A percentile compares a stretch with the other conserved stretches of the same genome.
These are phyloP conservation scores for Microsporum audouinii DNA, from an alignment of 2,329 filamentous ascomycete species.

Conservation along the genomic window DNA sequence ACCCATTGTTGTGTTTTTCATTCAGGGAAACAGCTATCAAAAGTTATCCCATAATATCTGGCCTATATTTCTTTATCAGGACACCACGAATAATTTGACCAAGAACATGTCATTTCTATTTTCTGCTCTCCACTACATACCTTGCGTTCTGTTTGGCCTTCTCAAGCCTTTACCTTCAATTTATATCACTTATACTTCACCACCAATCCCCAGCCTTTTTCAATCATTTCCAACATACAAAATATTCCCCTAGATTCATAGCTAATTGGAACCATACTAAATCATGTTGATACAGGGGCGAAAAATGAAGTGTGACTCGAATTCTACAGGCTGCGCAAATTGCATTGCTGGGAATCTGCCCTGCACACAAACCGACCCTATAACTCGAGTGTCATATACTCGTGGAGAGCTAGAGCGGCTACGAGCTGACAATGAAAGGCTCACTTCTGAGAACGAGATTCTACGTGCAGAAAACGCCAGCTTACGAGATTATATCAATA, in stretches of 20 bases:
- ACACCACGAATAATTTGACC: not conserved
- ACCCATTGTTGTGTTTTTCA: not conserved
- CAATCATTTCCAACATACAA: too few species aligned
- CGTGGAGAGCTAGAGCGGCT: constrained; percentile 16
- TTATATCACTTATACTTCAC: not conserved
- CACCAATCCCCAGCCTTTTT: not conserved
- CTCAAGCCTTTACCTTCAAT: not conserved
- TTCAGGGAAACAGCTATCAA: not conserved
- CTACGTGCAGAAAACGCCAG: not conserved
- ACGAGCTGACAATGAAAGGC: constrained; percentile 9
- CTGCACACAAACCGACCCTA: constrained; percentile 20
- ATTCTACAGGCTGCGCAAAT: constrained; percentile 14
- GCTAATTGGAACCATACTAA: not conserved
- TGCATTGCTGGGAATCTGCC: constrained; percentile 10
- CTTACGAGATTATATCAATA: not conserved
- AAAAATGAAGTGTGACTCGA: constrained; percentile 20
- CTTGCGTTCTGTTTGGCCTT: not conserved
- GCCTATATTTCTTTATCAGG: not conserved
- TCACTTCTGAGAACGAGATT: constrained; percentile 7
- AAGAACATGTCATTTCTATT: not conserved
- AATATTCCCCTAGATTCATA: not conserved
- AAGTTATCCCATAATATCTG: not conserved
- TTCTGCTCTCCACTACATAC: not conserved
- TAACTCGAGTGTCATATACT: constrained; percentile 14
- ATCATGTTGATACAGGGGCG: constrained; percentile 10